Evolutionary conservation across 2,329 filamentous ascomycete species (phyloP).

Genomic region (Tympanopsis confertula): DNA sequence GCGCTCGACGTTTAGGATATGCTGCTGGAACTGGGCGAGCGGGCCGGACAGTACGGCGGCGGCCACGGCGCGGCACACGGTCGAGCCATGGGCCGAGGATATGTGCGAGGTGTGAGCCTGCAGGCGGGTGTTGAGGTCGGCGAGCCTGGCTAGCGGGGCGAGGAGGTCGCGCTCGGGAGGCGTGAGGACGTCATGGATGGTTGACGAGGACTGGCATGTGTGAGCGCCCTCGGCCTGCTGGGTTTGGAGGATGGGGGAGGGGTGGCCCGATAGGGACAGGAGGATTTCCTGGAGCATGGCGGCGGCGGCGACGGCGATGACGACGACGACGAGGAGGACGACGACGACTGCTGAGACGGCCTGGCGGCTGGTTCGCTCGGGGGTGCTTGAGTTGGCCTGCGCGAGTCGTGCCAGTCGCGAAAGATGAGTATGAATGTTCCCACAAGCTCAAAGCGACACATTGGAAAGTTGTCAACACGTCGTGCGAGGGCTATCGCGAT

Average conservation of each 20-base stretch:
- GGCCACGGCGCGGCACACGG: constrained; percentile 78
- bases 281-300: constrained; percentile 96
- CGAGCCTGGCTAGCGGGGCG: constrained; percentile 63
- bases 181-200: constrained; percentile 31
- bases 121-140: constrained; percentile 64
- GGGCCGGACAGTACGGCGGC: constrained; percentile 66
- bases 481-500: too few relatives aligned
- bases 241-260: constrained; percentile 69
- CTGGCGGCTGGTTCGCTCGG: too few relatives aligned
- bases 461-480: too few relatives aligned
- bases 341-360: too few relatives aligned
- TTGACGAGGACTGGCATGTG: neutral
- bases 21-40: constrained; percentile 68
- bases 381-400: too few relatives aligned
- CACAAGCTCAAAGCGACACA: too few relatives aligned
- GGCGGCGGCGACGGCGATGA: too few relatives aligned
- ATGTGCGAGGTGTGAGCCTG: constrained; percentile 56
- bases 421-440: too few relatives aligned
- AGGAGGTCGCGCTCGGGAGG: constrained; percentile 77
- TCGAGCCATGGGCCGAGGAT: constrained; percentile 60
- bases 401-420: too few relatives aligned
- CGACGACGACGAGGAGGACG: too few relatives aligned
- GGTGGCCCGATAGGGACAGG: constrained; percentile 87
- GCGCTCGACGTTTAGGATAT: constrained; percentile 74
- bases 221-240: constrained; percentile 13